Evolutionary conservation across 176 grass and related monocot genomes (phyloP), one percentile per base, ranked within the genome.

Genomic region (Avena atlantica): DNA sequence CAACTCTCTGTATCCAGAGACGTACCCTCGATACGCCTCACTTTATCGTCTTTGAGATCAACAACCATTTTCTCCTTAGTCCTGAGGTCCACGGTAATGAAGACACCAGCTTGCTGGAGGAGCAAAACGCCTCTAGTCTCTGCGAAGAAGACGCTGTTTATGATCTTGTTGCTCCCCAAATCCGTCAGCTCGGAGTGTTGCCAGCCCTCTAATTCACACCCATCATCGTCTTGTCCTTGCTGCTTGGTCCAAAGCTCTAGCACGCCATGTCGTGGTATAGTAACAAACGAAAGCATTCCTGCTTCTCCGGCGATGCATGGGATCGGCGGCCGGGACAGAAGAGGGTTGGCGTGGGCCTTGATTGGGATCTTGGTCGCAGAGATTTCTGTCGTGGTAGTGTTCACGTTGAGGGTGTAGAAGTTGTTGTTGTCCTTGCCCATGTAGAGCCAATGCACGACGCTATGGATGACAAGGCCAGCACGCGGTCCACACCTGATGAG

Each of bases 211-310:
- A 34, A 34, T 56, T 56, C 52, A 56, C 52, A 56, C 52, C 20
- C 69, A 45, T 71, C 59, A 2, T 71, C 21, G 4, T 21, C 40
- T 45, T 20, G 6, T 44, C 20, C 69, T 40, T 34, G 31, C 3
- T 71, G 69, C 37, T 45, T 71, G 37, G 37, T 47, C 69, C 69
- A 71, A 71, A 71, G 69, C 37, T 71, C 69, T 45, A 71, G 19
- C 69, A 24, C 70, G 12, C 42, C 20, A 24, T 40, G 15, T 3
- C 3, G 31, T 34, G 31, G 42, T 49, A 48, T 24, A 48, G n/a
- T 73, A 48, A 73, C 70, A 49, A 73, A 21, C 5, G 70, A 73
- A 48, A 73, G 44, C 20, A 4, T 12, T 48, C 70, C 31, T 34
- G 2, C 42, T 48, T 73, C 70, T 44, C 19, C 69, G 4, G 20